Base-by-base conservation (phyloP, 2,329 filamentous ascomycete genomes). In the Ceratocystis ficicola region DNA sequence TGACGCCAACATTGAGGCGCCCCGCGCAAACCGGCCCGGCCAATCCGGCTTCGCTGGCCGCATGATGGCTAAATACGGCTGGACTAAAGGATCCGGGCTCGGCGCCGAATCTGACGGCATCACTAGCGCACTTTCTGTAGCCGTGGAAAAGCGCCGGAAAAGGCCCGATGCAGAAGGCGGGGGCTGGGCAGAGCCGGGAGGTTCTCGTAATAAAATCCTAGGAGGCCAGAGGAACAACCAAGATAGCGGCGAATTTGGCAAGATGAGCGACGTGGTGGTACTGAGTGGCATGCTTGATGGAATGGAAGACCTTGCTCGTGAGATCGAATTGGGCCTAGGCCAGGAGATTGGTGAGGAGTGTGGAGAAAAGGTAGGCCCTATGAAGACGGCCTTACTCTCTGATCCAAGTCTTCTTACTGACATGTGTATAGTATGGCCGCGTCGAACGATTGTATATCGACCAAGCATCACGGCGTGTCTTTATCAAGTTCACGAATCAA, bases 311-410 rank as follows among this genome's bases (percentile, higher is more conserved):
- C 77, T 96, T 57, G 83, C 87, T 66, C 80, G 79, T n/a, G 93
- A 96, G 74, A 84, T 96, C 62, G 83, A 86, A 67, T 81, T 82
- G 15, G 84, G 84, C 0, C 77, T 99, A 63, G 86, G 93, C 70
- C 93, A 97, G 76, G 92, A 96, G 74, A 96, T 99, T 75, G 94
- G 94, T 5, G 90, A 96, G 72, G 90, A 95, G 73, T 96, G 95
- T 75, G 86, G 86, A 62, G 85, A 90, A 69, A 91, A 92, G 80
- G 83, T 86, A 68, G 66, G 69, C 59, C 4, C 30, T 20, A n/a
- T 17, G 22, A 30, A 46, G 28, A 32, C 20, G 32, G 28, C 52
- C 10, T 44, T 20, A 0, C 22, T 59, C 17, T 8, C 10, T 59
- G 7, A 30, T 59, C 7, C 17, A 7, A 7, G 22, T n/a, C 10